Evolutionary conservation across 352 stramenopile genomes (phyloP).

Genomic region (Pythium graminicola): DNA sequence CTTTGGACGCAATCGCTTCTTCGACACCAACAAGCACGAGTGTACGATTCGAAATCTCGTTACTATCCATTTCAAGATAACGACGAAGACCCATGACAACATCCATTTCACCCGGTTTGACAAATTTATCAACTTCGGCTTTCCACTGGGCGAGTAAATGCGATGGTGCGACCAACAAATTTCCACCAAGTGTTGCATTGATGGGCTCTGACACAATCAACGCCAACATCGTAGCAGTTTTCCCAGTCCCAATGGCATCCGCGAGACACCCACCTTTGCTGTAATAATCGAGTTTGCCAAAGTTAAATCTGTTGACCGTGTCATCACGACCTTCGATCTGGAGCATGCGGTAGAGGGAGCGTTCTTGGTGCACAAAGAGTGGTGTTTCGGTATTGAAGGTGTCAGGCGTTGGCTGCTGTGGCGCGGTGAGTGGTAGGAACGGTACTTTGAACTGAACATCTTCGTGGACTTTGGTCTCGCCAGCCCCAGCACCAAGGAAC

Average conservation of each 20-base stretch:
- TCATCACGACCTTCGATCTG: conserved; percentile 74
- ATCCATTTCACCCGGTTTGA: conserved; percentile 54
- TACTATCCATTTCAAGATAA: conserved; percentile 44
- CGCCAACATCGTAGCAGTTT: conserved; percentile 77
- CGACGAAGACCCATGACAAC: conserved; percentile 54
- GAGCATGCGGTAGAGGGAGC: conserved; percentile 78
- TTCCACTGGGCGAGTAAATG: conserved; percentile 82
- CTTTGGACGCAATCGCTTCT: conserved; percentile 55
- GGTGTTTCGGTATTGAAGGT: conserved; percentile 41
- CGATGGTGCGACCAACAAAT: conserved; percentile 68
- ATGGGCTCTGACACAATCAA: conserved; percentile 57
- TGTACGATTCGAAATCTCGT: conserved; percentile 62
- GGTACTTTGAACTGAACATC: conserved; percentile 78
- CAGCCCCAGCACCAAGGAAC: conserved; percentile 34
- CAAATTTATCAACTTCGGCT: conserved; percentile 72
- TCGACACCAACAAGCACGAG: conserved; percentile 77
- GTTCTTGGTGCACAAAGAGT: conserved; percentile 75
- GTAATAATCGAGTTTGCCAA: conserved; percentile 65
- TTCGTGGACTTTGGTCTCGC: conserved; percentile 30
- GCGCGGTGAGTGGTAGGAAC: conserved; percentile 70
- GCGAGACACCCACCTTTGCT: conserved; percentile 64
- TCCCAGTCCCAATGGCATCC: conserved; percentile 80
- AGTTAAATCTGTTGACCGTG: conserved; percentile 57
- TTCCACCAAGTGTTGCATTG: conserved; percentile 41
- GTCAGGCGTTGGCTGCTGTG: conserved; percentile 48